Conservation (phyloP, 164 flowering plant genomes). For the Dillenia turbinata region DNA sequence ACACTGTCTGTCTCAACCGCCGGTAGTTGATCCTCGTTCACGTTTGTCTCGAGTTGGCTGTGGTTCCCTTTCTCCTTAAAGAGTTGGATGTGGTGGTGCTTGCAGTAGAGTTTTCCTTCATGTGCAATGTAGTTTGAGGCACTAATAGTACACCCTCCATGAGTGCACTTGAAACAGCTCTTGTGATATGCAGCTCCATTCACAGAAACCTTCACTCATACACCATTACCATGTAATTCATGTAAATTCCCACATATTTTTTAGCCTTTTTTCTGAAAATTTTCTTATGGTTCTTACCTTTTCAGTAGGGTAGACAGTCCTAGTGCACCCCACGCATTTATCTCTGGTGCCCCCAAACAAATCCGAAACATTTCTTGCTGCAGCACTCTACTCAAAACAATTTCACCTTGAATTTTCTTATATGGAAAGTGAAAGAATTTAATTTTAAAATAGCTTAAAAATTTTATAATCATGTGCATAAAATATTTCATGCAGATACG, state of each 20-base stretch:
- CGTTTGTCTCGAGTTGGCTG: conserved; percentile 57
- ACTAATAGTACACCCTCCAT: conserved; percentile 83
- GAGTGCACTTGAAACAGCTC: conserved; percentile 89
- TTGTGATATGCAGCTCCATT: conserved; percentile 79
- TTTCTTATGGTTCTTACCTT: conserved; percentile 32
- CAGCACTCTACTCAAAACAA: conserved; percentile 41
- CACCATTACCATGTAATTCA: too few relatives aligned
- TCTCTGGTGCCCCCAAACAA: conserved; percentile 79
- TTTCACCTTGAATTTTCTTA: neutral
- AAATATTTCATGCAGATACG: too few relatives aligned
- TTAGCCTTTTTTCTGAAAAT: too few relatives aligned
- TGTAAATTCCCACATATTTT: too few relatives aligned
- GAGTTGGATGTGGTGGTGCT: conserved; percentile 86
- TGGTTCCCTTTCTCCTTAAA: conserved; percentile 89
- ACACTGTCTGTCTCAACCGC: too few relatives aligned
- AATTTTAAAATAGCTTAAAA: too few relatives aligned
- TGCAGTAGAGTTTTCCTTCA: conserved; percentile 84
- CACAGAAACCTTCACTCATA: conserved; percentile 56
- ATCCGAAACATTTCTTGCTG: conserved; percentile 41
- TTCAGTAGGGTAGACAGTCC: conserved; percentile 82
- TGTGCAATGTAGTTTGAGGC: conserved; percentile 94
- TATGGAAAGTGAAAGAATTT: too few relatives aligned
- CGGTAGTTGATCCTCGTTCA: too few relatives aligned
- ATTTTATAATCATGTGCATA: too few relatives aligned
- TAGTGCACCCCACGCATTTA: conserved; percentile 63